A percentile compares a stretch with the other conserved stretches of the same genome.
Conservation (phyloP, 768 basidiomycete species). For the Lentinula boryana region DNA sequence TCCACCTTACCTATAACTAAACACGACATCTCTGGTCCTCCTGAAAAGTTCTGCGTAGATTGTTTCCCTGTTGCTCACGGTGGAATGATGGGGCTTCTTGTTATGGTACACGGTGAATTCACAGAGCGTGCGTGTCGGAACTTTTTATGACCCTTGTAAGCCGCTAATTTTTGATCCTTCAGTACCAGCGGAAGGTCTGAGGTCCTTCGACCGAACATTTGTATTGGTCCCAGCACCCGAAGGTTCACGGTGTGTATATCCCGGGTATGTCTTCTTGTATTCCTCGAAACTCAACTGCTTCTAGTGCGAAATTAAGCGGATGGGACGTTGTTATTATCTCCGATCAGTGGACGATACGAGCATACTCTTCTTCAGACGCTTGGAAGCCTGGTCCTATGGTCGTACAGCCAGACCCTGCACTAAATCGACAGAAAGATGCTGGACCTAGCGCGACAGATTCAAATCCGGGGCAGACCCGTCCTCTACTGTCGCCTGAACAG, state of each 20-base stretch:
- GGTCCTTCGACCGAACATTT: conserved; percentile 93
- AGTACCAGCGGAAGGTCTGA: conserved; percentile 72
- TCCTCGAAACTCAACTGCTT: conserved; percentile 4
- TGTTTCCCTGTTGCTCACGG: conserved; percentile 72
- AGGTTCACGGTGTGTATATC: conserved; percentile 68
- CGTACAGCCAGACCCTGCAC: conserved; percentile 46
- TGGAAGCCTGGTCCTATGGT: conserved; percentile 74
- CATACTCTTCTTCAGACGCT: conserved; percentile 77
- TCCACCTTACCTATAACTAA: conserved; percentile 64
- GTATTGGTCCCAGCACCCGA: conserved; percentile 76
- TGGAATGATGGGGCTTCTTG: conserved; percentile 54
- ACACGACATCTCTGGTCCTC: conserved; percentile 75
- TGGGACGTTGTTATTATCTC: conserved; percentile 92
- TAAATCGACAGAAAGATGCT: not conserved
- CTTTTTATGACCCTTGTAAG: not conserved
- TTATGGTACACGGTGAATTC: conserved; percentile 87
- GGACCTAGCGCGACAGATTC: conserved; percentile 2
- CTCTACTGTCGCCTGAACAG: conserved; percentile 33
- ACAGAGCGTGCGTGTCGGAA: conserved; percentile 62
- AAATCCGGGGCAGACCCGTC: conserved; percentile 17
- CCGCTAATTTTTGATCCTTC: not conserved
- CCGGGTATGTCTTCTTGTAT: conserved; percentile 3
- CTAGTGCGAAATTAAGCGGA: conserved; percentile 69
- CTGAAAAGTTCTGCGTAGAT: conserved; percentile 84
- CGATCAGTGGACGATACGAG: conserved; percentile 78